A percentile compares a stretch with the other conserved stretches of the same genome.
Conservation (phyloP, 805 yeast species). For the Groenewaldozyma salmanticensis region DNA sequence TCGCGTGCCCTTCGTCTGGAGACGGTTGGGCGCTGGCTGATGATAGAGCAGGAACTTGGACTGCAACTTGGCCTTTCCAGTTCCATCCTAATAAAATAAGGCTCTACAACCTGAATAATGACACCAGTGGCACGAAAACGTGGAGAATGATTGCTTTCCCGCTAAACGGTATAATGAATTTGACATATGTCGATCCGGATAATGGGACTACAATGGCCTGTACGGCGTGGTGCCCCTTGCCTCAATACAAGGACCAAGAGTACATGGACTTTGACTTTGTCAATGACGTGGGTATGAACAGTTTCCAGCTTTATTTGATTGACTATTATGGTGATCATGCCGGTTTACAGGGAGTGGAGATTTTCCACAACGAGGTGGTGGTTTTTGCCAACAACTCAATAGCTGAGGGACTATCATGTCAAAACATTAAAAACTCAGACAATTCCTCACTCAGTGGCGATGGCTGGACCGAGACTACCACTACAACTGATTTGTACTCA, state of each 20-base stretch:
- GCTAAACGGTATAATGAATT: constrained; percentile 80
- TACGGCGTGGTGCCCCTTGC: constrained; percentile 84
- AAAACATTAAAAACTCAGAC: constrained; percentile 25
- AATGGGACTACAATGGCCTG: constrained; percentile 52
- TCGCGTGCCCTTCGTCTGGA: constrained; percentile 48
- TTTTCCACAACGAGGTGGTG: constrained; percentile 45
- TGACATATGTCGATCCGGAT: constrained; percentile 71
- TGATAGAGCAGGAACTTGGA: constrained; percentile 53
- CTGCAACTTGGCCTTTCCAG: constrained; percentile 45
- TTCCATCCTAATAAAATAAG: constrained; percentile 64
- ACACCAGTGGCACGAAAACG: constrained; percentile 37
- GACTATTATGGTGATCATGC: constrained; percentile 63
- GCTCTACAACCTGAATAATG: constrained; percentile 49
- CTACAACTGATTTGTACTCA: constrained; percentile 18
- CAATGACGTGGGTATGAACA: constrained; percentile 49
- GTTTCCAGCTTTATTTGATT: constrained; percentile 53
- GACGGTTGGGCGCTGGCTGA: constrained; percentile 44
- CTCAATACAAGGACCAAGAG: constrained; percentile 28
- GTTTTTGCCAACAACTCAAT: constrained; percentile 68
- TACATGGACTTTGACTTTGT: constrained; percentile 80
- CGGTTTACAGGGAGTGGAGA: constrained; percentile 61
- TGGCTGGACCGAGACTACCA: constrained; percentile 20
- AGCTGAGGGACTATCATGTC: constrained; percentile 56
- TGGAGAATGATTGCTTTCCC: constrained; percentile 75
- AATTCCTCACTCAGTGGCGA: constrained; percentile 25